Conservation (phyloP, 192 early-diverging fungal genomes). For the Geranomyces michiganensis region DNA sequence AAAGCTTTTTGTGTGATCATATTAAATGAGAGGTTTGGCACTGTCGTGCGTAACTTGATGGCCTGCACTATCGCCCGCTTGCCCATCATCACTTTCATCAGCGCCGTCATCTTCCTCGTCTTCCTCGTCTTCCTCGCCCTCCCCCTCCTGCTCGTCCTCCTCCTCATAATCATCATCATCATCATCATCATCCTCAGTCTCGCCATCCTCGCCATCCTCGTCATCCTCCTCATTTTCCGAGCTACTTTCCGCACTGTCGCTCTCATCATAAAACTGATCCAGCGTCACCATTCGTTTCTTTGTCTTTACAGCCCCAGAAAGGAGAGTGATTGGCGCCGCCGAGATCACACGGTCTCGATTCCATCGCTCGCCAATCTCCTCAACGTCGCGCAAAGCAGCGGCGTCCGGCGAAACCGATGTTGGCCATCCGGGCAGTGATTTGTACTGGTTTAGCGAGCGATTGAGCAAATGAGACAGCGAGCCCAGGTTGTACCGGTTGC, state of each 20-base stretch:
- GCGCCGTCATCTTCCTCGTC: not conserved
- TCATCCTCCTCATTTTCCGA: constrained; percentile 40
- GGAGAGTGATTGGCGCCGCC: constrained; percentile 3
- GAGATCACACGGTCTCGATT: constrained; percentile 36
- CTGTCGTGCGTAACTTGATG: too few species aligned
- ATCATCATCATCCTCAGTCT: constrained; percentile 32
- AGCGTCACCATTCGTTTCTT: constrained; percentile 37
- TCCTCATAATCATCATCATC: constrained; percentile 46
- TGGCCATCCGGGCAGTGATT: constrained; percentile 82
- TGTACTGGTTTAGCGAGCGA: constrained; percentile 61
- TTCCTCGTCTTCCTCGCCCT: not conserved
- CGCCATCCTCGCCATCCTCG: constrained; percentile 43
- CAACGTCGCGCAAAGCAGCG: constrained; percentile 44
- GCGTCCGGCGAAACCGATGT: constrained; percentile 51
- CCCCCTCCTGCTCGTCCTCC: constrained; percentile 10
- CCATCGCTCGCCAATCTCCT: constrained; percentile 39
- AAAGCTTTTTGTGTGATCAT: too few species aligned
- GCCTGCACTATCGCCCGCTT: too few species aligned
- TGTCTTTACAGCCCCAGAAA: constrained; percentile 16
- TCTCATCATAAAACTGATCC: constrained; percentile 38
- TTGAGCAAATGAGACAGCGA: constrained; percentile 53
- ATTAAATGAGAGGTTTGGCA: too few species aligned
- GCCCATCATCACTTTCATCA: too few species aligned
- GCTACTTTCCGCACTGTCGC: constrained; percentile 44
- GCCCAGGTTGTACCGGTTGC: constrained; percentile 43